A percentile compares a stretch with the other conserved stretches of the same genome.
Conservation (phyloP, 148 eudicot species). For the Selenicereus undatus region DNA sequence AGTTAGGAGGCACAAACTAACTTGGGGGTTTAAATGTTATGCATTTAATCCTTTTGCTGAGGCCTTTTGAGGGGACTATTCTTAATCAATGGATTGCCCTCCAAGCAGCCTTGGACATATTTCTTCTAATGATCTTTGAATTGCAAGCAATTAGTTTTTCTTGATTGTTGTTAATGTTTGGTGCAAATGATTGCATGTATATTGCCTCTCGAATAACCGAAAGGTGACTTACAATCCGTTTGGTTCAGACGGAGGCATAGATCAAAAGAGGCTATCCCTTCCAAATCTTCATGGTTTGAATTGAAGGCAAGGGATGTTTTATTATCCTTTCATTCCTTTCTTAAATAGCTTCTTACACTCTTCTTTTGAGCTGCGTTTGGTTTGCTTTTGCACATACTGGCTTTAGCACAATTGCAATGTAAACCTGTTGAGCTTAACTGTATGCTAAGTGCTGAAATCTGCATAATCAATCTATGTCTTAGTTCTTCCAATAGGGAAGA, state of each 20-base stretch:
- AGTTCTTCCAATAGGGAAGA: no score
- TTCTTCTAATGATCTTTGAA: no score
- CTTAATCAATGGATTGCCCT: background rate
- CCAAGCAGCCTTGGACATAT: constrained; percentile 28
- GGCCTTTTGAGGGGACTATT: constrained; percentile 18
- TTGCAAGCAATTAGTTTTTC: no score
- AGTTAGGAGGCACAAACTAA: constrained; percentile 28
- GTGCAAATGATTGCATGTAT: no score
- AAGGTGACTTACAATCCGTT: constrained; percentile 1
- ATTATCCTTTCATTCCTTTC: constrained; percentile 20
- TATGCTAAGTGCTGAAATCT: no score
- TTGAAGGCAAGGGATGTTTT: constrained; percentile 23
- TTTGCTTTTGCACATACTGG: no score
- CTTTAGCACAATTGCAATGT: no score
- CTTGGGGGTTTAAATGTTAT: constrained; percentile 17
- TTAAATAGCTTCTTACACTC: constrained; percentile 16
- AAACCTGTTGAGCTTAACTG: no score
- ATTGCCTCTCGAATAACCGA: constrained; percentile 34
- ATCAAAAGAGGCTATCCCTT: background rate
- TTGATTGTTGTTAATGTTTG: no score
- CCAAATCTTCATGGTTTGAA: constrained; percentile 7
- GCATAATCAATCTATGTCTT: no score
- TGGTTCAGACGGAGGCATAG: constrained; percentile 44
- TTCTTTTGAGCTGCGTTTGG: no score
- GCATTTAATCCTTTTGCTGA: constrained; percentile 12